phyloP scores from a whole-genome alignment of 2,329 filamentous ascomycete species.

The Trichoderma lentiforme region DNA sequence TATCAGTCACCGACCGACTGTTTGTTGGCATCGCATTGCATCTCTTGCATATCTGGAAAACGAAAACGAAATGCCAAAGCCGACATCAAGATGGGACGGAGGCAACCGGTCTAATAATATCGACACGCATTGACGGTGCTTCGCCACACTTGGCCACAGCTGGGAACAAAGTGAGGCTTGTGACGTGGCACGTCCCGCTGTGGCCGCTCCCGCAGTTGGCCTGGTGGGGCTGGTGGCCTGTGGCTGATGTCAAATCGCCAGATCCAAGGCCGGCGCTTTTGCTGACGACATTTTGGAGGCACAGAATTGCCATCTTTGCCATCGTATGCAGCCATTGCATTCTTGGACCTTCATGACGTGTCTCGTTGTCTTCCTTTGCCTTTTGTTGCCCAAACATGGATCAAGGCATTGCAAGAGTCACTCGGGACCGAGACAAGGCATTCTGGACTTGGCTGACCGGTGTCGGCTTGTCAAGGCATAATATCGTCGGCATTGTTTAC shows the following conservation, averaged over 20 bases:
- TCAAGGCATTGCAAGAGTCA: slow-evolving; percentile 22
- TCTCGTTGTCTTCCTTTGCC: background rate
- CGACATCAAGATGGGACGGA: slow-evolving; percentile 10
- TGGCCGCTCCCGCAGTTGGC: slow-evolving; percentile 27
- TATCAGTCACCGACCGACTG: slow-evolving; percentile 2
- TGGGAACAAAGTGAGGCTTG: slow-evolving; percentile 37
- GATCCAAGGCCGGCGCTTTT: background rate
- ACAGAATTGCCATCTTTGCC: background rate
- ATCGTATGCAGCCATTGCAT: background rate
- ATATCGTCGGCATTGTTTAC: background rate
- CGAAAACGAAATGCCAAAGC: background rate
- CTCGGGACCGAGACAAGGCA: slow-evolving; percentile 29
- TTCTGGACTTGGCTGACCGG: slow-evolving; percentile 27
- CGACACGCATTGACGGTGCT: slow-evolving; percentile 9
- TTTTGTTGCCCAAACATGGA: background rate
- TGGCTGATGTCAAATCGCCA: slow-evolving; percentile 20
- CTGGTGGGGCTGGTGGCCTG: slow-evolving; percentile 18
- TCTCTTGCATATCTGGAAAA: slow-evolving; percentile 20
- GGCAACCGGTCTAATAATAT: slow-evolving; percentile 19
- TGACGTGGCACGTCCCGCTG: slow-evolving; percentile 43
- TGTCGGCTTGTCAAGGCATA: slow-evolving; percentile 8
- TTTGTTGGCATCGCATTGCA: slow-evolving; percentile 10
- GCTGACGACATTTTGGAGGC: background rate
- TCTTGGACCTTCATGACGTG: background rate
- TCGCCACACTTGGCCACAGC: slow-evolving; percentile 20